Evolutionary conservation across 2,329 filamentous ascomycete species (phyloP), one percentile per base, ranked within the genome.

Genomic region (Apiospora arundinis): DNA sequence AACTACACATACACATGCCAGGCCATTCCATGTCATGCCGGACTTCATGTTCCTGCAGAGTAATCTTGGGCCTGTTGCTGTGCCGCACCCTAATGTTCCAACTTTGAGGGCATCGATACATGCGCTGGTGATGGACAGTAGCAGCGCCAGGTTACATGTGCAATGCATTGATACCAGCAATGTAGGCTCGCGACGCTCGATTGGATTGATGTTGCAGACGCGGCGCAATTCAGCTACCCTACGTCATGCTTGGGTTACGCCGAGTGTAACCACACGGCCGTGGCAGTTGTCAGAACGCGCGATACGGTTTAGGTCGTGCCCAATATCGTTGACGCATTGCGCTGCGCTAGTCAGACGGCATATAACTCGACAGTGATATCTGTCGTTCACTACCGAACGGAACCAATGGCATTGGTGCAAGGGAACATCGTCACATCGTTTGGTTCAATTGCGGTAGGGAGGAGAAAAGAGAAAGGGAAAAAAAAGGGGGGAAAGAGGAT

Each of bases 221-320:
- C 56, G 56, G 32, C 56, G 32, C 56, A 63, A 40, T 63, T n/a
- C 32, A 32, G 37, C 18, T 11, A 40, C 56, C 56, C 56, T 63
- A 63, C 56, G 56, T 63, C 56, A 63, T 63, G 56, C 56, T 40
- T 40, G 56, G 56, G 56, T 63, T 63, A 32, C 56, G 56, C 32
- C 56, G 56, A 63, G 56, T 63, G 56, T n/a, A 63, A 63, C 56
- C 56, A 63, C 32, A 63, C 56, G 9, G 56, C 11, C 56, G 28
- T 63, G 32, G 32, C 11, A 40, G 56, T 45, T 45, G 42, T 2
- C 56, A 40, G 56, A 21, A 21, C 6, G 52, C 12, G 23, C 28
- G 28, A 60, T 37, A 37, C n/a, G 21, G 52, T 32, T 32, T 32
- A 21, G 49, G 49, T 25, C 25, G 48, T 52, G 4, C 48, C 48